Evolutionary conservation across 2,329 filamentous ascomycete genomes (phyloP).

Genomic region (Exophiala lecanii-corni): DNA sequence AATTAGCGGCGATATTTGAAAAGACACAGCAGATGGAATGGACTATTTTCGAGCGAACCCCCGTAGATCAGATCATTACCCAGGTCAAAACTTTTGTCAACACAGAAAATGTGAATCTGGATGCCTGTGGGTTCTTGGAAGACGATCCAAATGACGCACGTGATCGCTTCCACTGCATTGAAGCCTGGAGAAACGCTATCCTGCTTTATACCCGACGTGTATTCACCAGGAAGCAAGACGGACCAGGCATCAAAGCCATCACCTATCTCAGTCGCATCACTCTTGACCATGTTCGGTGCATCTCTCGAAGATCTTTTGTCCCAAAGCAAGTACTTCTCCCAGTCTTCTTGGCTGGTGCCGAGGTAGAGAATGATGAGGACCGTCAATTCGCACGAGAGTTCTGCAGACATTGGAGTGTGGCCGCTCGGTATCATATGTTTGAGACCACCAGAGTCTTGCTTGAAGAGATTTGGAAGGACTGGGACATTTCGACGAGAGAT

Average conservation of each 20-base stretch:
- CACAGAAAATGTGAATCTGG: constrained; percentile 18
- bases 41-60: constrained; percentile 28
- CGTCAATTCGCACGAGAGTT: constrained; percentile 28
- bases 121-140: background rate
- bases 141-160: constrained; percentile 16
- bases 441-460: constrained; percentile 20
- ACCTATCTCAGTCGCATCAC: constrained; percentile 28
- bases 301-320: constrained; percentile 28
- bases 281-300: constrained; percentile 31
- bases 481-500: constrained; percentile 1
- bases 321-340: constrained; percentile 38
- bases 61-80: constrained; percentile 8
- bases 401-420: constrained; percentile 32
- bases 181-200: constrained; percentile 33
- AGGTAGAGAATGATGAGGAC: constrained; percentile 25
- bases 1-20: constrained; percentile 31
- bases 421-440: constrained; percentile 33
- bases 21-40: constrained; percentile 31
- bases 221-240: constrained; percentile 25
- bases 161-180: constrained; percentile 33
- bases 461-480: constrained; percentile 24
- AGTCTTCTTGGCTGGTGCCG: constrained; percentile 34
- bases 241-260: constrained; percentile 12
- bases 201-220: constrained; percentile 33
- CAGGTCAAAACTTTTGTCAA: constrained; percentile 24